These are phyloP conservation scores for Pythium pyrilobum DNA, from an alignment of 352 stramenopile genomes.

Conservation along the genomic window DNA sequence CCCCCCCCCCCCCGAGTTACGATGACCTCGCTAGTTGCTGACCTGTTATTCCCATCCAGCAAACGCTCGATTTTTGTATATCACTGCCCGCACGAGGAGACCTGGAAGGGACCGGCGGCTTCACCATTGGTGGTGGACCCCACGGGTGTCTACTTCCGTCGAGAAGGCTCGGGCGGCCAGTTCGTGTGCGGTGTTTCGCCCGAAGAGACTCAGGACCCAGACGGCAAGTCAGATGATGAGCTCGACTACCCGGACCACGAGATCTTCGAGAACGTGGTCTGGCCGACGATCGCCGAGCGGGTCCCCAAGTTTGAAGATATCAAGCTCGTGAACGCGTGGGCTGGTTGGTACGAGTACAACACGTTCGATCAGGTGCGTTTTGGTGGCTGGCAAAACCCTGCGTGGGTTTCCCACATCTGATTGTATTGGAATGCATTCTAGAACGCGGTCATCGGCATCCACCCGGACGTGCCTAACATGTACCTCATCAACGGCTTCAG, in stretches of 20 bases:
- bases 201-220: conserved; percentile 45
- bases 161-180: conserved; percentile 57
- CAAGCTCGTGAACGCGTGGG: conserved; percentile 73
- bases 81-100: conserved; percentile 67
- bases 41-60: conserved; percentile 4
- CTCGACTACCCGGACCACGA: conserved; percentile 61
- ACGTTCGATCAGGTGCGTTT: conserved; percentile 76
- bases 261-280: conserved; percentile 74
- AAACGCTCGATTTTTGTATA: conserved; percentile 80
- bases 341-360: conserved; percentile 87
- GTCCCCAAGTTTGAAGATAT: conserved; percentile 77
- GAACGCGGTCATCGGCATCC: conserved; percentile 79
- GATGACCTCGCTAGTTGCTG: too few species aligned
- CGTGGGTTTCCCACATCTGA: too few species aligned
- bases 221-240: conserved; percentile 60
- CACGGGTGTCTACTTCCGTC: conserved; percentile 77
- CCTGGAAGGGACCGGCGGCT: conserved; percentile 58
- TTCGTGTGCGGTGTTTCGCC: conserved; percentile 75
- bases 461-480: conserved; percentile 77
- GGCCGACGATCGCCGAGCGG: conserved; percentile 71
- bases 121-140: conserved; percentile 72
- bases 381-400: too few species aligned
- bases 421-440: too few species aligned
- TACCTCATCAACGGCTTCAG: conserved; percentile 85
- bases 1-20: too few species aligned